Percentiles rank a stretch among this genome's conserved stretches.
Conservation (phyloP, 495 filamentous ascomycete species). For the Penicillium turbatum region DNA sequence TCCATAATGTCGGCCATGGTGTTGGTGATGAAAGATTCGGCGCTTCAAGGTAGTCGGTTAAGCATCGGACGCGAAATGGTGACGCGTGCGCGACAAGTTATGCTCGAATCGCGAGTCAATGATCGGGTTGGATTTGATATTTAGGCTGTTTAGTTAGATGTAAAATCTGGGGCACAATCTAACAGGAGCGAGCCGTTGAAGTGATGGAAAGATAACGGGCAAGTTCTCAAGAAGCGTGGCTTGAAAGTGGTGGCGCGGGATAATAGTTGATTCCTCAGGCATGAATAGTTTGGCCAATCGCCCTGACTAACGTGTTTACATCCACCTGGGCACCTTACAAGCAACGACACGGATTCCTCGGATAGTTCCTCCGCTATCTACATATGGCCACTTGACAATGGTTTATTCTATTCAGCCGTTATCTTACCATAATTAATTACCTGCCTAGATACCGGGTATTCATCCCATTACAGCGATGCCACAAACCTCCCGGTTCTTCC, state of each 20-base stretch:
- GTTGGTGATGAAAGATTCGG: background rate
- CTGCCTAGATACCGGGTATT: too few species aligned
- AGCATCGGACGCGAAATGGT: constrained; percentile 9
- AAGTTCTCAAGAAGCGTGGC: background rate
- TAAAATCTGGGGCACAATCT: background rate
- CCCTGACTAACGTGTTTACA: constrained; percentile 1
- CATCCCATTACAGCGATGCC: background rate
- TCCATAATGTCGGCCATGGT: constrained; percentile 28
- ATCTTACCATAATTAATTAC: background rate
- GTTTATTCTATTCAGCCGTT: background rate
- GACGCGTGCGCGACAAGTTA: constrained; percentile 1
- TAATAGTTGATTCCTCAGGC: constrained; percentile 1
- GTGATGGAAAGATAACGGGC: background rate
- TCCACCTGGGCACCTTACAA: background rate
- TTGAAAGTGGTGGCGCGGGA: constrained; percentile 7
- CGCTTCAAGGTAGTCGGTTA: background rate
- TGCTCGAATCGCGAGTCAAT: background rate
- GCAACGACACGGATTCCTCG: background rate
- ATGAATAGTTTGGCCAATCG: background rate
- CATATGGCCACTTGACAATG: background rate
- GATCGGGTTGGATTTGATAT: background rate
- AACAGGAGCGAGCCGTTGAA: background rate
- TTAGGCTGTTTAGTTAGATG: background rate
- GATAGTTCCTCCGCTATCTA: background rate
- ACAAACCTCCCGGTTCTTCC: constrained; percentile 10